Percentiles rank a stretch among this genome's conserved stretches.
Evolutionary conservation across 2,329 filamentous ascomycete species (phyloP).

Genomic region (Endocalyx cinctus): DNA sequence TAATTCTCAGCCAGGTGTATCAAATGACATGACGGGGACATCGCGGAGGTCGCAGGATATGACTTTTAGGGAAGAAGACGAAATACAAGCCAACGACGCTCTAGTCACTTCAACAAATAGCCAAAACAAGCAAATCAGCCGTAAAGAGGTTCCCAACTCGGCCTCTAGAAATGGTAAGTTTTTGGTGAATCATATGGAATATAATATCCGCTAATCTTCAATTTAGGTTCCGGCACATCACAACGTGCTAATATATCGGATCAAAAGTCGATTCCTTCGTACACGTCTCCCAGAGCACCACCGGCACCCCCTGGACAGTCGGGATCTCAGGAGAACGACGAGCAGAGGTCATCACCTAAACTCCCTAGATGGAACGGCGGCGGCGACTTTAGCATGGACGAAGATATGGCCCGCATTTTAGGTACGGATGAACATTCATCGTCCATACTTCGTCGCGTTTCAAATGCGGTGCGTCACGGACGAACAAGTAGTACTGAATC

Average conservation of each 20-base stretch:
- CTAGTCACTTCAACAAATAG: constrained; percentile 35
- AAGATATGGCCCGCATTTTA: constrained; percentile 88
- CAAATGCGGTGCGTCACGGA: constrained; percentile 89
- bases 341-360: constrained; percentile 57
- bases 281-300: constrained; percentile 54
- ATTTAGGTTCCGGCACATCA: constrained; percentile 33
- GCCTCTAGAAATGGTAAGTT: constrained; percentile 40
- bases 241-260: constrained; percentile 25
- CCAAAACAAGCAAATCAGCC: constrained; percentile 47
- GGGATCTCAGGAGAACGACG: constrained; percentile 42
- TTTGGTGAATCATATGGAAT: constrained; percentile 10
- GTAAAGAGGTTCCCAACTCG: constrained; percentile 57
- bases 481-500: constrained; percentile 77
- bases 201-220: constrained; percentile 15
- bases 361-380: constrained; percentile 72
- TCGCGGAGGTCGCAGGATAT: constrained; percentile 57
- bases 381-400: constrained; percentile 88
- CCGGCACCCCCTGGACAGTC: constrained; percentile 46
- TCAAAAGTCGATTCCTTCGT: constrained; percentile 45
- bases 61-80: constrained; percentile 49
- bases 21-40: constrained; percentile 33
- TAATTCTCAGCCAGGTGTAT: constrained; percentile 11
- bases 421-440: constrained; percentile 71
- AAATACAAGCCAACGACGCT: constrained; percentile 40
- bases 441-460: constrained; percentile 81